These are phyloP conservation scores for Tolypocladium inflatum DNA, from an alignment of 2,329 filamentous ascomycete genomes.

Conservation along the genomic window DNA sequence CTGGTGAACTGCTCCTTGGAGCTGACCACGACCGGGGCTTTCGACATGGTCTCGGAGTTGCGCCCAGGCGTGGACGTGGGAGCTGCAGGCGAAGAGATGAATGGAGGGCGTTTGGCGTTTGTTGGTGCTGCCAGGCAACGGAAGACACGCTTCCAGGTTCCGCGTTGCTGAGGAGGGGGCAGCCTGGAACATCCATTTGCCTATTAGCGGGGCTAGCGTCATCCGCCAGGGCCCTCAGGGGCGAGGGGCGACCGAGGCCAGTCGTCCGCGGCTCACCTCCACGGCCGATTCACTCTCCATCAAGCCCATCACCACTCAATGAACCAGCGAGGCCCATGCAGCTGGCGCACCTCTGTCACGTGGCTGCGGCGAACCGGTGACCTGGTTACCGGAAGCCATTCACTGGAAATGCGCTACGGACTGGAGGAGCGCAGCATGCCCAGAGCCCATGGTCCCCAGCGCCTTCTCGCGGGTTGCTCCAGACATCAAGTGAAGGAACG, in stretches of 20 bases:
- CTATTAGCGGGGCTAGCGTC: neutral
- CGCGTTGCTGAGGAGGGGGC: neutral
- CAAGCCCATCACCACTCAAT: neutral
- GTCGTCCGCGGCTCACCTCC: too few species aligned
- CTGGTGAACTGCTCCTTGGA: conserved; percentile 55
- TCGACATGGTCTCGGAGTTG: conserved; percentile 16
- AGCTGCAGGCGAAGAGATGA: neutral
- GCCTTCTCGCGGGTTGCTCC: neutral
- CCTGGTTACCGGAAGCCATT: neutral
- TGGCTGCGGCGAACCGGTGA: neutral
- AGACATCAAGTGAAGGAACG: neutral
- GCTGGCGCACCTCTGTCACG: too few species aligned
- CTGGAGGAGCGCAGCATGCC: neutral
- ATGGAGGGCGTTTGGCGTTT: neutral
- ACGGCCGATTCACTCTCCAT: neutral
- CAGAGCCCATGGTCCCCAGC: neutral
- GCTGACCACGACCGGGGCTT: conserved; percentile 21
- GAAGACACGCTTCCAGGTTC: neutral
- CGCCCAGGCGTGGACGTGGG: neutral
- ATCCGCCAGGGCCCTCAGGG: too few species aligned
- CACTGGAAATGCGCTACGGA: neutral
- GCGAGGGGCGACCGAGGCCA: too few species aligned
- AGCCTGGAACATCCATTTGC: neutral
- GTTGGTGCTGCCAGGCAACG: neutral
- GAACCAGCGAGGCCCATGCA: neutral